A percentile compares a stretch with the other conserved stretches of the same genome.
phyloP scores from a whole-genome alignment of 208 protist genomes.

The Tritrichomonas musculus region DNA sequence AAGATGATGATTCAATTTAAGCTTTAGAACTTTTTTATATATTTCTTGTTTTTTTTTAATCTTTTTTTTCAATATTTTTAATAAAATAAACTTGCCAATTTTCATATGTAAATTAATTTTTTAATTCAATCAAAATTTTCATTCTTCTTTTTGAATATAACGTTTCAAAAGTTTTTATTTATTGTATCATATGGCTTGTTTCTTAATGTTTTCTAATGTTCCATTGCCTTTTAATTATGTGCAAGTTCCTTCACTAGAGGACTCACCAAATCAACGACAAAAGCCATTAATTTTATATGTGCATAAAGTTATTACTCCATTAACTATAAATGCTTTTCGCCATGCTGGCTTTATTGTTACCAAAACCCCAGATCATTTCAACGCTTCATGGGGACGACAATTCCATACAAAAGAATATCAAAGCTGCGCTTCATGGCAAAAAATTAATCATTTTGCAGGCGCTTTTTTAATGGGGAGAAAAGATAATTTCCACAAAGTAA shows the following conservation, averaged over 20 bases:
- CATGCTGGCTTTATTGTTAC: background rate
- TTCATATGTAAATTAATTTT: background rate
- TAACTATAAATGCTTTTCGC: background rate
- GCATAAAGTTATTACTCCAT: background rate
- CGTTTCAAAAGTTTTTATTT: background rate
- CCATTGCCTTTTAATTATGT: background rate
- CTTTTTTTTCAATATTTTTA: background rate
- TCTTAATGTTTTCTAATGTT: background rate
- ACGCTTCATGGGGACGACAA: background rate
- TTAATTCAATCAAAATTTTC: background rate
- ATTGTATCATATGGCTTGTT: background rate
- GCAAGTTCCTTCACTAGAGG: background rate
- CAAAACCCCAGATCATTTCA: background rate
- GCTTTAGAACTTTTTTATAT: too few relatives aligned
- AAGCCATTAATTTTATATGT: background rate
- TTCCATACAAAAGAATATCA: background rate
- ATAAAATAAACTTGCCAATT: background rate
- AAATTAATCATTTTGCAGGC: conserved; percentile 31
- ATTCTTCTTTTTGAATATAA: background rate
- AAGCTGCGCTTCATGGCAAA: background rate
- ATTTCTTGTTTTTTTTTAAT: too few relatives aligned
- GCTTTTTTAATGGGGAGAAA: conserved; percentile 31
- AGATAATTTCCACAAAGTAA: background rate
- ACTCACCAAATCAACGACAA: background rate
- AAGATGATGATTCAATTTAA: too few relatives aligned